Evolutionary conservation across 2,329 filamentous ascomycete genomes (phyloP).

Genomic region (Apiospora aurea): DNA sequence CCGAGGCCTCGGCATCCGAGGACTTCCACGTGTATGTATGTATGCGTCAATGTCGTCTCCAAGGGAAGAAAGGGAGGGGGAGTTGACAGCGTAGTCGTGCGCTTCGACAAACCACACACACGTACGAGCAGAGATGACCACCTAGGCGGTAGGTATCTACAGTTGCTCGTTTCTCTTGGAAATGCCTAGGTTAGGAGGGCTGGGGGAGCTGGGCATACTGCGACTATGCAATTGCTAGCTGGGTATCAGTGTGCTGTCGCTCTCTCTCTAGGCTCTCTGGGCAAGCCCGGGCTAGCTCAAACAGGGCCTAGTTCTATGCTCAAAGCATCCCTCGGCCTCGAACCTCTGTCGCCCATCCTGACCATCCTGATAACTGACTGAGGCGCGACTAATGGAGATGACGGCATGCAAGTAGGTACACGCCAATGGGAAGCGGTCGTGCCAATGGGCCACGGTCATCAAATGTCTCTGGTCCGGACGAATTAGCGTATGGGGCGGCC

Average conservation of each 20-base stretch:
- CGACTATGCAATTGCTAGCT: background rate
- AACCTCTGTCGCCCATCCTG: background rate
- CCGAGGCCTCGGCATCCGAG: constrained; percentile 11
- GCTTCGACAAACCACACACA: background rate
- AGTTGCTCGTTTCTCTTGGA: background rate
- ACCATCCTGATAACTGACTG: background rate
- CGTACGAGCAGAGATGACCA: background rate
- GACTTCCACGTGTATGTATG: background rate
- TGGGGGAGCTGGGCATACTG: background rate
- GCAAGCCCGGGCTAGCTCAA: background rate
- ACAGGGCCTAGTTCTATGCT: background rate
- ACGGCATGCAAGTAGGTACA: constrained; percentile 16
- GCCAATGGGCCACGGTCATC: constrained; percentile 1
- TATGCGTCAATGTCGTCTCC: background rate
- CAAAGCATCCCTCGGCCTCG: constrained; percentile 13
- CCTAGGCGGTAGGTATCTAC: too few relatives aligned
- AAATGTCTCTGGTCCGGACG: constrained; percentile 1
- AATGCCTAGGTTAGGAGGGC: background rate
- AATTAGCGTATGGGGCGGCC: constrained; percentile 8
- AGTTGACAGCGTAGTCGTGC: background rate
- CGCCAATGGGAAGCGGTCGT: constrained; percentile 3
- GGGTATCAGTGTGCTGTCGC: background rate
- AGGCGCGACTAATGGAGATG: constrained; percentile 7
- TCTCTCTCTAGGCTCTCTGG: background rate
- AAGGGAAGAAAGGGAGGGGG: background rate